Base-by-base conservation (phyloP, 2,329 filamentous ascomycete species). In the Talaromyces atroroseus region DNA sequence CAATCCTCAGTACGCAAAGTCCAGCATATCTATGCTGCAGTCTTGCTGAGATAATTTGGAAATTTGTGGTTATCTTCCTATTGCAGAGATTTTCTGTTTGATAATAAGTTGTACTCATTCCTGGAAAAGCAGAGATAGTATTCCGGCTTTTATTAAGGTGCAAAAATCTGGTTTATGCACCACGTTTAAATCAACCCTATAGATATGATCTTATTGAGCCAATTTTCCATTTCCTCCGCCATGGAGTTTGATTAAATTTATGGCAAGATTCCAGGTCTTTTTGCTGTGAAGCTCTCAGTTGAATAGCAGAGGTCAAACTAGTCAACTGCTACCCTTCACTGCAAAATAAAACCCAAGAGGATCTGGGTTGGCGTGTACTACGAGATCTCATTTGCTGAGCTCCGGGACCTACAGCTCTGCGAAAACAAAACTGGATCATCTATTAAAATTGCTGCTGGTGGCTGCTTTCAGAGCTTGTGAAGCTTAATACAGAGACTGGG, bases 401-500 rank as follows among this genome's bases (percentile, higher is more conserved):
- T 56, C 14, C 48, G 42, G n/a, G 32, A 45, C 45, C 48, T 51
- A 26, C 40, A 50, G 38, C 26, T 26, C 32, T 42, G 50, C 50
- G 20, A 36, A 54, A 23, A n/a, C 20, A 34, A 26, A 40, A n/a
- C 11, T 40, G 8, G 8, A 29, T 29, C 26, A 29, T 34, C 42
- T 47, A 29, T 53, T n/a, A 52, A 24, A 54, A 54, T 50, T 57
- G 47, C 57, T 56, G 47, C 53, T 29, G 21, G 46, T 52, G 54
- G 50, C 55, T 24, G 47, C 56, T 60, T 29, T 50, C 59, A 64
- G 58, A 48, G 60, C 50, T 32, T n/a, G 20, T 42, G 29, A 23
- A 44, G 29, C 32, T 45, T 42, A 24, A 56, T 45, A 12, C 34
- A 42, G 14, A 50, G 46, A 50, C 53, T n/a, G 26, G n/a, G 2